Base-by-base conservation (phyloP, 371 early-diverging fungal species). In the Rhizopus arrhizus region DNA sequence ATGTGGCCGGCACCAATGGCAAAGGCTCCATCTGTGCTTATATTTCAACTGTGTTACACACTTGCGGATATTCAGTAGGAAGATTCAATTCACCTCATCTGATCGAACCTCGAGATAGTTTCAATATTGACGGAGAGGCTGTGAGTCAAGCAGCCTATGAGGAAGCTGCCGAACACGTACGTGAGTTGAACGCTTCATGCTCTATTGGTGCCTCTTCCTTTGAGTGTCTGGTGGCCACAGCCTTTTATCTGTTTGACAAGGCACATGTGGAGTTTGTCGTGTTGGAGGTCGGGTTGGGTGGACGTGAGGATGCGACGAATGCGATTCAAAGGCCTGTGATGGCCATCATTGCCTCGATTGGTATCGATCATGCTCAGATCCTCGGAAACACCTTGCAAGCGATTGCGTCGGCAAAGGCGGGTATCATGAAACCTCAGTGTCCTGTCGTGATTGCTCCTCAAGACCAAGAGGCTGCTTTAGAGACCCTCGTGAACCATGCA, bases 221-320 rank as follows among this genome's bases (percentile, higher is more conserved):
- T 69, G 93, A 92, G 68, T 66, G 78, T 32, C 63, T 81, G 15
- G 87, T 91, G 0, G 86, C 83, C 0, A 61, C 80, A 0, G 88
- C 91, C 0, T 72, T 91, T 32, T 79, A 74, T 48, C 63, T 75
- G 35, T 90, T 92, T 63, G 61, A 68, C 3, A 59, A 81, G 36
- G 52, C 64, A 13, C 42, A 68, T 13, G 77, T 91, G 6, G 89
- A 90, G 11, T 69, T 88, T 46, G 88, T 86, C 0, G 85, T 94
- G 5, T 70, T 93, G 10, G 95, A 94, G 68, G 91, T 91, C 8
- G 95, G 95, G 3, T 49, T 94, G 55, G 95, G 95, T 34, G 95
- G 95, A 9, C 52, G 75, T 15, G 65, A 87, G 28, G 95, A 94
- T 61, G 93, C 95, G 0, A 94, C 95, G 1, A 94, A 91, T 66